Evolutionary conservation across 768 basidiomycete genomes (phyloP), one percentile per base, ranked within the genome.

Genomic region (Agrocybe praecox): DNA sequence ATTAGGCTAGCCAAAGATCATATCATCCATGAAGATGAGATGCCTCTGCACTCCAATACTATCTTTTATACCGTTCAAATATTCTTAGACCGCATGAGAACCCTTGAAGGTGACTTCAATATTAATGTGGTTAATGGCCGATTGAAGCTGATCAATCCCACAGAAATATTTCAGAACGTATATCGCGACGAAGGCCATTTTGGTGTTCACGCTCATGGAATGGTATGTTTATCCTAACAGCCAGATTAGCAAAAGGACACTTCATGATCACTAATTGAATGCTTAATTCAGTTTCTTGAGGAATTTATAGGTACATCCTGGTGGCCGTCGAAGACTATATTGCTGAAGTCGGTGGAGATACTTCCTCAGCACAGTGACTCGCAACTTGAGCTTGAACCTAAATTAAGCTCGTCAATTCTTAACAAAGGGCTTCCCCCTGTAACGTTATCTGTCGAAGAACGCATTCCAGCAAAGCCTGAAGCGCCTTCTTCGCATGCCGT

Each of bases 121-220:
- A 6, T 26, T 6, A 11, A 9, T 46, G 29, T 15, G n/a, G 46
- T 34, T 46, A 21, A 21, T 40, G 6, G 1, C 4, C 26, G 26
- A 5, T 29, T 9, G 9, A 29, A 29, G 5, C 9, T 9, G 5
- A 9, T 5, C 5, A 34, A 21, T 6, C 21, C 4, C n/a, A 14
- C 24, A 57, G 55, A 18, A 5, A 59, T 53, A 18, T 62, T 59
- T 24, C 17, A 23, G 1, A 58, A 59, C 29, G 44, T 48, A n/a
- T 21, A 56, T 22, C 52, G 52, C 10, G 55, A 59, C 8, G 55
- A 59, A 22, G 23, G 26, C 2, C 58, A 62, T 6, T 62, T 62
- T 42, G 22, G 36, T 12, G 55, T 14, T 15, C 55, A 59, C 43
- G 48, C 61, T 6, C 59, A 57, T 36, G 61, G 61, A 21, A 62